Base-by-base conservation (phyloP, 345 rosid genomes). In the Garcia nutans region DNA sequence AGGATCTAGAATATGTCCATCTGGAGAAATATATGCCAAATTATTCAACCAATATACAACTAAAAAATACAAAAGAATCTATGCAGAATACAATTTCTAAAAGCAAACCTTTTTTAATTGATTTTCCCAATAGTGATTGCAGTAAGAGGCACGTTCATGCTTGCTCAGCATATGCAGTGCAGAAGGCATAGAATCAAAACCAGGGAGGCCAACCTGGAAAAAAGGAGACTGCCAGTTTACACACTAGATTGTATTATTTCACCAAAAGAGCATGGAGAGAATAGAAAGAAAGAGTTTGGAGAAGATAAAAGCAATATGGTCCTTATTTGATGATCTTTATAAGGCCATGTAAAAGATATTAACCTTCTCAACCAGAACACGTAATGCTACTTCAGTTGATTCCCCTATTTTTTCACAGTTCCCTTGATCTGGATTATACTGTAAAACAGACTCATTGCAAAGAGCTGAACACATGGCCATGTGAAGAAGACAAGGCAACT, bases 321-420 rank as follows among this genome's bases (percentile, higher is more conserved):
- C 47, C 61, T 33, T 61, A 66, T 57, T 13, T 41, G 58, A 19
- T 28, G 50, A 33, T 66, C 64, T 69, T 33, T 20, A 42, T 12
- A 73, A 55, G 19, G 49, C 33, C 71, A 70, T 63, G 62, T 59
- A 54, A 78, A 6, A 77, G 23, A 68, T 61, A 80, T 85, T 75
- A 78, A 93, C 99, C 99, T 96, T 96, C 84, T 96, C 99, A 63
- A 89, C 92, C 79, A 96, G 87, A 74, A 92, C 97, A 42, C 98
- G 95, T 56, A 96, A 89, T 65, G 99, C 99, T 76, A 96, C 99
- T 90, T 96, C 99, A 78, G 99, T 96, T 75, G 99, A 91, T 86
- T 96, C 98, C 68, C 99, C 99, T 78, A 96, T 96, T 80, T 96
- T 96, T 85, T 96, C 99, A 76, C 90, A 93, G 73, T 77, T 85